A percentile compares a stretch with the other conserved stretches of the same genome.
These are phyloP conservation scores for Colletotrichum plurivorum DNA, from an alignment of 2,329 filamentous ascomycete genomes.

Conservation along the genomic window DNA sequence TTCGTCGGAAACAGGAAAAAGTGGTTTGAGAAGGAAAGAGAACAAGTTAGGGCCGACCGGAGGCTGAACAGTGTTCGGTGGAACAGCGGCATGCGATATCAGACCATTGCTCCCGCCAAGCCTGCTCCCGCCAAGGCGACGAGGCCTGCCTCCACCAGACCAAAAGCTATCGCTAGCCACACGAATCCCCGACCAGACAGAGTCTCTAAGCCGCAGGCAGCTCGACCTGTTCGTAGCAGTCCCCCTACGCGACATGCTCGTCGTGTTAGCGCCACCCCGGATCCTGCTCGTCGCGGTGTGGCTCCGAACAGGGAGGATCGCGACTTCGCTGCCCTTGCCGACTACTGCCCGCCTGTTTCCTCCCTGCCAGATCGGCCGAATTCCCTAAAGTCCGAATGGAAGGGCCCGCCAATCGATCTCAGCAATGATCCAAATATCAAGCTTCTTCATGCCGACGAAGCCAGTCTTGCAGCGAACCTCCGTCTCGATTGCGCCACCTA, in stretches of 20 bases:
- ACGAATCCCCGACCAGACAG: conserved; percentile 50
- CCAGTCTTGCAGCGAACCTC: conserved; percentile 81
- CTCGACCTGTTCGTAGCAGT: conserved; percentile 54
- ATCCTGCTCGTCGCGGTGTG: conserved; percentile 65
- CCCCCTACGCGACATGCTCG: conserved; percentile 45
- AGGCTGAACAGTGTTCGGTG: conserved; percentile 52
- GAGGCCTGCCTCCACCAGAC: conserved; percentile 30
- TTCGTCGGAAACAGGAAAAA: conserved; percentile 58
- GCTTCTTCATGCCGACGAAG: conserved; percentile 84
- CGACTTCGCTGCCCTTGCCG: conserved; percentile 79
- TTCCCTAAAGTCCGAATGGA: conserved; percentile 88
- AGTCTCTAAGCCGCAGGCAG: conserved; percentile 52
- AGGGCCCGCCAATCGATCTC: conserved; percentile 83
- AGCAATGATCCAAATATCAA: conserved; percentile 77
- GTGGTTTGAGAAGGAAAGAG: conserved; percentile 67
- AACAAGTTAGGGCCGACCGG: conserved; percentile 62
- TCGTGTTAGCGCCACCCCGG: conserved; percentile 62
- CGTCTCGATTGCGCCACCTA: conserved; percentile 91
- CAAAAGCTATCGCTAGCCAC: conserved; percentile 16
- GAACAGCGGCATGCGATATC: conserved; percentile 49
- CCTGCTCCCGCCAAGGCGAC: conserved; percentile 45
- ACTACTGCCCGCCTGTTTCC: conserved; percentile 79
- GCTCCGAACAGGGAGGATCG: conserved; percentile 85
- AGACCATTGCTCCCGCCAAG: conserved; percentile 61
- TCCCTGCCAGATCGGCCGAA: conserved; percentile 78